Evolutionary conservation across 73 alveolate species (phyloP), one percentile per base, ranked within the genome.

Genomic region (Paramecium sonneborni): DNA sequence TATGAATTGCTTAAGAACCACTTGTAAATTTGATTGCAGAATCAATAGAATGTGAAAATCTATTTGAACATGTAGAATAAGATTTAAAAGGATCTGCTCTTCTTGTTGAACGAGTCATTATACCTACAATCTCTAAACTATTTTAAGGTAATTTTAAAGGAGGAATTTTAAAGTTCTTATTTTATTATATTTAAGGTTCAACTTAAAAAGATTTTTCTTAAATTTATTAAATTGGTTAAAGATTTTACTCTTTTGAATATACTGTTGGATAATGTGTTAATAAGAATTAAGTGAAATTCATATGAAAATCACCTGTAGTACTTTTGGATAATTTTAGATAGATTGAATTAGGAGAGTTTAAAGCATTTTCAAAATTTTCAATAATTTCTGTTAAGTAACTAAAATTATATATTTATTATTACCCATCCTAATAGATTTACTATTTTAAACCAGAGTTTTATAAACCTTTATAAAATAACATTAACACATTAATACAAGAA

Each of bases 1-100:
- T 43, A 20, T 20, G 70, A 10, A 79, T 23, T 26, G 90, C 90
- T 79, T 79, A 79, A 37, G 90, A 79, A 8, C 90, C 90, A 79
- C 76, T 79, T 41, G 90, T 79, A 62, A 79, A 79, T 70, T 88
- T 88, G 10, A 88, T 69, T 32, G 88, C 94, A 15, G 91, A 69
- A 44, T 88, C 94, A 21, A 88, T 88, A 2, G 94, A 88, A 48
- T 88, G 85, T 2, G 94, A 88, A 46, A 88, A 88, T 70, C 94
- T 68, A 88, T 88, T 88, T 3, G 94, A 88, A 70, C 84, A 57
- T 38, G 94, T 88, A 3, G 94, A 88, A 44, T 57, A 88, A 6
- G 91, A 69, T 57, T 88, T 88, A 44, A 70, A 88, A 24, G 94
- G 94, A 43, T 88, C 94, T 14, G 94, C 94, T 30, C 94, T 88